Evolutionary conservation across 495 filamentous ascomycete genomes (phyloP).

Genomic region (Parmelia sp.): DNA sequence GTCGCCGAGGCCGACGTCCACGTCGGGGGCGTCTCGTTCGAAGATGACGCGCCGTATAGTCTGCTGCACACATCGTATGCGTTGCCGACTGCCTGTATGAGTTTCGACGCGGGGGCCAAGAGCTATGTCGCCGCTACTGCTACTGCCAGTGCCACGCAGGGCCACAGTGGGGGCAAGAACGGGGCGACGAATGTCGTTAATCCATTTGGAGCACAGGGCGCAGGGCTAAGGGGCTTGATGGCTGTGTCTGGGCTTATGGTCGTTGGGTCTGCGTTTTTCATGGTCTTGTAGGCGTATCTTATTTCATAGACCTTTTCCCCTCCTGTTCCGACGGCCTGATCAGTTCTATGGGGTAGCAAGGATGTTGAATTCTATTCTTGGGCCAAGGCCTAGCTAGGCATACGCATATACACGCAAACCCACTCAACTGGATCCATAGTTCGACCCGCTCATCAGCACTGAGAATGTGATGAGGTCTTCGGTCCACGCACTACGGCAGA

Average conservation of each 20-base stretch:
- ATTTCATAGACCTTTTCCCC: too few relatives aligned
- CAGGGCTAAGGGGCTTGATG: neutral
- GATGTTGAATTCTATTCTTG: too few relatives aligned
- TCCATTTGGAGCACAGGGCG: neutral
- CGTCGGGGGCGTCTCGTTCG: neutral
- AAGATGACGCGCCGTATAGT: neutral
- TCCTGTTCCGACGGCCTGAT: too few relatives aligned
- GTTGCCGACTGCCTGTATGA: constrained; percentile 26
- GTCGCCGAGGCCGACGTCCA: constrained; percentile 21
- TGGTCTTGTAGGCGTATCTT: neutral
- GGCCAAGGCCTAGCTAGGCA: too few relatives aligned
- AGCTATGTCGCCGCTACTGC: constrained; percentile 14
- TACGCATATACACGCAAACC: too few relatives aligned
- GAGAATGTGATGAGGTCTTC: too few relatives aligned
- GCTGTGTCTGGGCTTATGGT: neutral
- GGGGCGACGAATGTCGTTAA: neutral
- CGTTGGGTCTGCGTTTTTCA: neutral
- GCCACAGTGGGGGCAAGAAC: neutral
- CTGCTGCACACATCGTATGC: constrained; percentile 16
- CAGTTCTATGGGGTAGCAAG: too few relatives aligned
- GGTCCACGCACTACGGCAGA: too few relatives aligned
- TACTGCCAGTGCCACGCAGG: neutral
- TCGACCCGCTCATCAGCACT: too few relatives aligned
- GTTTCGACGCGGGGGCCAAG: constrained; percentile 21
- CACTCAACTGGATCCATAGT: too few relatives aligned